These are phyloP conservation scores for Beauveria bassiana DNA, from an alignment of 2,329 filamentous ascomycete species.

Conservation along the genomic window DNA sequence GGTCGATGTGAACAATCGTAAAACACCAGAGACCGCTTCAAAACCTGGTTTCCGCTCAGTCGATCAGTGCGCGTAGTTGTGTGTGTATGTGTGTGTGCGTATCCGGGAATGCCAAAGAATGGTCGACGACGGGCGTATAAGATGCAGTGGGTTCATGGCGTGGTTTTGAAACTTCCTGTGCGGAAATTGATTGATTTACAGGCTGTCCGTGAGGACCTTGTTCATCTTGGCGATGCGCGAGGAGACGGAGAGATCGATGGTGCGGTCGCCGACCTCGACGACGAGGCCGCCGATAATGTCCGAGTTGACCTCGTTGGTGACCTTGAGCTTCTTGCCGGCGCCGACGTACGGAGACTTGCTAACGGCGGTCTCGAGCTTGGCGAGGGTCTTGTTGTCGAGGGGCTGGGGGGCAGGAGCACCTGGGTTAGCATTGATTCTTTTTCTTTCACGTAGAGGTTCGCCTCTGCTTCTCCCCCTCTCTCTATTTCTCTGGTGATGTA, in stretches of 20 bases:
- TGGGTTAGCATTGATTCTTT: constrained; percentile 17
- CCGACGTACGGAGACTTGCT: constrained; percentile 82
- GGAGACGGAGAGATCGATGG: constrained; percentile 94
- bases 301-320: constrained; percentile 90
- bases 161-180: neutral
- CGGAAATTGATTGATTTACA: constrained; percentile 57
- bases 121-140: neutral
- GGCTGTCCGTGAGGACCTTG: constrained; percentile 92
- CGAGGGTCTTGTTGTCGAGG: constrained; percentile 80
- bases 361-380: constrained; percentile 78
- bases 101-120: neutral
- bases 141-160: constrained; percentile 1
- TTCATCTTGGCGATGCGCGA: constrained; percentile 96
- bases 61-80: neutral
- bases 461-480: neutral
- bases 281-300: constrained; percentile 90
- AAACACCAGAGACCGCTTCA: neutral
- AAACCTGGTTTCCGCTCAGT: neutral
- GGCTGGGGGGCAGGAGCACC: constrained; percentile 40
- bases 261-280: constrained; percentile 95
- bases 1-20: neutral
- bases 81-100: neutral
- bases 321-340: constrained; percentile 95
- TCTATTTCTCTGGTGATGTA: no score
- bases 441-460: neutral